Percentiles rank a stretch among this genome's conserved stretches.
Evolutionary conservation across 148 eudicot genomes (phyloP).

Genomic region (Fagopyrum homotropicum): DNA sequence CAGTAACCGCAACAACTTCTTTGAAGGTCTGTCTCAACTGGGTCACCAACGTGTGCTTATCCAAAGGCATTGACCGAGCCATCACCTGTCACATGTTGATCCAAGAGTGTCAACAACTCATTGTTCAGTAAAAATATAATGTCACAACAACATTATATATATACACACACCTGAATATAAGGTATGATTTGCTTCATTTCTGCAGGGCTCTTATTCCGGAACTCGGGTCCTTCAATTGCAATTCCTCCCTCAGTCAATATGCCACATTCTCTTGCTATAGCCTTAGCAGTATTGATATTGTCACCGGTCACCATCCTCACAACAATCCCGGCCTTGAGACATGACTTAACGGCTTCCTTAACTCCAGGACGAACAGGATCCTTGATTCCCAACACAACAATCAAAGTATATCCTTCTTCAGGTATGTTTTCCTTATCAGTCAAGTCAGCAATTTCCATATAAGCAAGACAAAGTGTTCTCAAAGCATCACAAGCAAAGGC

Average conservation of each 20-base stretch:
- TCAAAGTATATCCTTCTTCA: constrained; percentile 45
- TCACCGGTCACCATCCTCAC: constrained; percentile 91
- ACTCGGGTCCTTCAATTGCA: constrained; percentile 71
- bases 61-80: constrained; percentile 76
- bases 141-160: not conserved
- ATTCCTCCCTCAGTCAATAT: constrained; percentile 60
- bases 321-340: constrained; percentile 65
- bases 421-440: constrained; percentile 33
- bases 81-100: constrained; percentile 35
- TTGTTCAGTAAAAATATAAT: not conserved
- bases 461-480: constrained; percentile 73
- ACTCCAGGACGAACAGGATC: constrained; percentile 90
- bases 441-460: constrained; percentile 31
- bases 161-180: constrained; percentile 64
- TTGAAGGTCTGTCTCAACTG: constrained; percentile 37
- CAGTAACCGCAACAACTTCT: constrained; percentile 81
- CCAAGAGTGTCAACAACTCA: not conserved
- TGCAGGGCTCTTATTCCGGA: constrained; percentile 37
- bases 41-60: constrained; percentile 59
- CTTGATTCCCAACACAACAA: constrained; percentile 73
- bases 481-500: constrained; percentile 64
- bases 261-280: constrained; percentile 89
- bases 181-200: constrained; percentile 71
- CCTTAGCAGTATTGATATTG: constrained; percentile 78
- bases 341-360: constrained; percentile 69